phyloP scores from a whole-genome alignment of 306 rosid genomes.

The Malus sieversii region DNA sequence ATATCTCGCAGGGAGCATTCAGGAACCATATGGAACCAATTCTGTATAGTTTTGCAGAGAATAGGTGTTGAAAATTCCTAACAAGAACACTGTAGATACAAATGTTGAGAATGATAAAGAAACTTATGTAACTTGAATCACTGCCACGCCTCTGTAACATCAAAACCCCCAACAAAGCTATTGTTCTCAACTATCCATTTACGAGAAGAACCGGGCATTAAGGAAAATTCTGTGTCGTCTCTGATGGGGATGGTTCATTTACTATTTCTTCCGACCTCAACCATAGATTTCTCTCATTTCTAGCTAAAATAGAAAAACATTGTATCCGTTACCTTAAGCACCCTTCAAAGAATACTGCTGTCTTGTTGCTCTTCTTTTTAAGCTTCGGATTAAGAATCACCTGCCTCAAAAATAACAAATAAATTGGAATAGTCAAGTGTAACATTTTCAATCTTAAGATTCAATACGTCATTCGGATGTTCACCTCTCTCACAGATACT shows the following conservation, averaged over 20 bases:
- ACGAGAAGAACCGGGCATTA: background rate
- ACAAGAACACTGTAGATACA: background rate
- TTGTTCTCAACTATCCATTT: background rate
- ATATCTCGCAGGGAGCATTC: background rate
- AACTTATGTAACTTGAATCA: background rate
- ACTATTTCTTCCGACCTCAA: background rate
- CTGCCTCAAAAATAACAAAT: conserved; percentile 59
- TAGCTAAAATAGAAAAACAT: background rate
- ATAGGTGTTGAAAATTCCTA: background rate
- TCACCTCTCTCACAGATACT: background rate
- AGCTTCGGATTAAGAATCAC: conserved; percentile 77
- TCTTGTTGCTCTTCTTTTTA: conserved; percentile 61
- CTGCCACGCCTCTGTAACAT: background rate
- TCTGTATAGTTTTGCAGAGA: background rate
- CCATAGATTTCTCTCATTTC: background rate
- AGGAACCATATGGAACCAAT: too few species aligned
- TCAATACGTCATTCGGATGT: conserved; percentile 3
- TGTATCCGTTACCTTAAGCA: conserved; percentile 65
- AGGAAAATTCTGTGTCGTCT: background rate
- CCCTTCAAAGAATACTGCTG: conserved; percentile 87
- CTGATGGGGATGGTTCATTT: background rate
- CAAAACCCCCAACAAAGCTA: background rate
- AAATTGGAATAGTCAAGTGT: conserved; percentile 25
- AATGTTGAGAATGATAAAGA: background rate
- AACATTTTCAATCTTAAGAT: conserved; percentile 6